Percentiles rank a stretch among this genome's conserved stretches.
Conservation (phyloP, 257 asterid genomes). For the Ballota nigra region DNA sequence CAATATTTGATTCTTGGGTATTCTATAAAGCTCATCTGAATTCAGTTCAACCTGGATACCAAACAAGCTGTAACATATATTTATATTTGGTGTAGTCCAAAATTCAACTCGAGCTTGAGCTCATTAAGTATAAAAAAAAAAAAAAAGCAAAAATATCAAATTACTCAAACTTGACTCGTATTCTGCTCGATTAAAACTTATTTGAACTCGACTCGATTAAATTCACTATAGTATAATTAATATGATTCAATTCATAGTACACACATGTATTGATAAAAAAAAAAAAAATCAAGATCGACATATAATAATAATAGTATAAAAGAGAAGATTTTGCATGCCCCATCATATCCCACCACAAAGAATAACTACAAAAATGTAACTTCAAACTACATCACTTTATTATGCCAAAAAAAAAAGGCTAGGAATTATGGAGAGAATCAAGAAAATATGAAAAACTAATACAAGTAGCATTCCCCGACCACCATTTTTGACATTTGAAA, state of each 20-base stretch:
- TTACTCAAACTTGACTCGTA: no score
- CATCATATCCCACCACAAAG: background rate
- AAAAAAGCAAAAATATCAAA: no score
- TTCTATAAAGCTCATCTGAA: no score
- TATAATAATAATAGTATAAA: background rate
- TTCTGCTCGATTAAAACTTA: no score
- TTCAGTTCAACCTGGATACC: no score
- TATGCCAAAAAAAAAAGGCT: background rate
- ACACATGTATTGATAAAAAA: no score
- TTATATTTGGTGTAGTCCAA: no score
- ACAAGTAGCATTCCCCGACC: background rate
- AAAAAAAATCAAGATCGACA: background rate
- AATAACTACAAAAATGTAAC: background rate
- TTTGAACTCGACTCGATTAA: no score
- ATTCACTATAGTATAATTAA: background rate
- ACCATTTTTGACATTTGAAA: conserved; percentile 7
- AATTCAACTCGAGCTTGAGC: no score
- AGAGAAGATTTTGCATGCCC: background rate
- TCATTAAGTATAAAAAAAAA: no score
- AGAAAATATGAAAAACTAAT: background rate
- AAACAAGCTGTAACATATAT: no score
- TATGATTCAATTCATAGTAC: background rate
- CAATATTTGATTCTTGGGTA: no score
- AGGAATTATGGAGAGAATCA: background rate
- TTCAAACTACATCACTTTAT: background rate